Evolutionary conservation across 805 yeast genomes (phyloP).

Genomic region (Limtongozyma cylindracea): DNA sequence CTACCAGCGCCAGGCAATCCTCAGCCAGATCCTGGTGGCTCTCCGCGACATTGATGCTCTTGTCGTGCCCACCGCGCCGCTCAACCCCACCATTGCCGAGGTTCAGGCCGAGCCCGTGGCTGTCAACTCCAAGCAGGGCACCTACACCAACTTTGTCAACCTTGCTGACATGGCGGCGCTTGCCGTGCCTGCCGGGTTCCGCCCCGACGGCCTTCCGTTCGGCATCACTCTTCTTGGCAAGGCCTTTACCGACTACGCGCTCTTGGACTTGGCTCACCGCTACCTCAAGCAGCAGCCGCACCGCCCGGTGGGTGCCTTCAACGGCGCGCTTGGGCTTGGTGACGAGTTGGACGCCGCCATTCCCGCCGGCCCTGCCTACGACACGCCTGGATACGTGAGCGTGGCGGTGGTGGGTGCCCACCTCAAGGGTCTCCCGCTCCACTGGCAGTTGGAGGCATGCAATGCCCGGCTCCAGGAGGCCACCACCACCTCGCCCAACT

Average conservation of each 20-base stretch:
- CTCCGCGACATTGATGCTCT: conserved; percentile 46
- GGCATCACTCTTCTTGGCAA: conserved; percentile 73
- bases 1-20: conserved; percentile 61
- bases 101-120: conserved; percentile 54
- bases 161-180: conserved; percentile 82
- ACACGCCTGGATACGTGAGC: conserved; percentile 21
- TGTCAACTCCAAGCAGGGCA: conserved; percentile 81
- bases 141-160: conserved; percentile 95
- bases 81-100: conserved; percentile 62
- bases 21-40: conserved; percentile 31
- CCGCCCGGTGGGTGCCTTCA: conserved; percentile 16
- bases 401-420: conserved; percentile 97
- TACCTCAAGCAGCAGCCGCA: conserved; percentile 26
- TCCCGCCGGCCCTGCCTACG: conserved; percentile 2
- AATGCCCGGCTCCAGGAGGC: conserved; percentile 44
- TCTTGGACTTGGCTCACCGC: conserved; percentile 58
- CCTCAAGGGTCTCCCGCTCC: conserved; percentile 63
- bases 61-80: conserved; percentile 84
- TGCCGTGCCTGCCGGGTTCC: conserved; percentile 78
- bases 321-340: conserved; percentile 18
- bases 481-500: conserved; percentile 46
- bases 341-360: conserved; percentile 1
- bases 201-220: conserved; percentile 63
- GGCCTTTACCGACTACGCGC: conserved; percentile 73
- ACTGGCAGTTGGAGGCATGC: conserved; percentile 82